Evolutionary conservation across 2,329 filamentous ascomycete genomes (phyloP), one percentile per base, ranked within the genome.

Genomic region (Colletotrichum eleusines): DNA sequence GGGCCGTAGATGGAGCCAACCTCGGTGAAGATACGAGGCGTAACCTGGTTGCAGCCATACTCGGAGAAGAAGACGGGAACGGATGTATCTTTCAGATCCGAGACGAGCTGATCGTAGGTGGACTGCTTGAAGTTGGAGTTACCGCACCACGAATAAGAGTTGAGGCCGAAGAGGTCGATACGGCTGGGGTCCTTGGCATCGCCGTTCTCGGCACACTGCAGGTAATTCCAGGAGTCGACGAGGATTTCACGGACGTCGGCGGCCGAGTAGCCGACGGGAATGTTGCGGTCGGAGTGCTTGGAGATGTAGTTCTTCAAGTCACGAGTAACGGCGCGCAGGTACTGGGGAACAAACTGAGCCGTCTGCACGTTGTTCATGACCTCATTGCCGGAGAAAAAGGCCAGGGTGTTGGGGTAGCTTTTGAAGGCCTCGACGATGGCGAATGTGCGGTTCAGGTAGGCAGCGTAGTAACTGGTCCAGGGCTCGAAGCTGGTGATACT

Each of bases 61-160:
- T 96, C 93, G 73, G 91, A 93, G 85, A 93, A 95, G 86, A 95
- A 95, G 76, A 95, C 86, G 40, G 93, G 93, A 46, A 94, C 87
- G 20, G 90, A 88, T 48, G 87, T 88, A 73, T 85, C 85, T 75
- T 85, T 81, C 84, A 95, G 94, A 78, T 90, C 88, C 2, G 83
- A 78, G 58, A 92, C 89, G 44, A 94, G 84, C 23, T 84, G 81
- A 74, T 91, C 82, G 78, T 91, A 94, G 44, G 88, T 87, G 3
- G 90, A 89, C 62, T 84, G 87, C 67, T 87, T 79, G 80, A 88
- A 93, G 58, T 86, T 89, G 64, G 90, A 90, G 16, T 89, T 82
- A 63, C 87, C 88, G 76, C 92, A 93, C 86, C 92, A 94, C 78
- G 91, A 92, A 80, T 90, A 91, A 3, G 81, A 83, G 82, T 95